Base-by-base conservation (phyloP, 495 filamentous ascomycete genomes). In the Mytilinidion resinicola region DNA sequence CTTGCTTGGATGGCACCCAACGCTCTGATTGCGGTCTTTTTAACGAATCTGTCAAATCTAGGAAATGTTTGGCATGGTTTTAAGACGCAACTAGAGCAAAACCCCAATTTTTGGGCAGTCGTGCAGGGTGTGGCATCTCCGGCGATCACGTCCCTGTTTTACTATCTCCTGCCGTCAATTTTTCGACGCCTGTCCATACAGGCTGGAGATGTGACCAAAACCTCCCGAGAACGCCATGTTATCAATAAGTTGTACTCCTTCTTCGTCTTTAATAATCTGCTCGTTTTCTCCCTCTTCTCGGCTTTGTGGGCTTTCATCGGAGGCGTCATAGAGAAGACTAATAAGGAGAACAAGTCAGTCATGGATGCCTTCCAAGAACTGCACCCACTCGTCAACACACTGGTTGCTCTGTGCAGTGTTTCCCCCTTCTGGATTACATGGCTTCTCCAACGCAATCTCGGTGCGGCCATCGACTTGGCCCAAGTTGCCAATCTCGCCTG, bases 91-190 rank as follows among this genome's bases (percentile, higher is more conserved):
- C 73, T 96, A 9, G 59, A 79, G 12, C 68, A 62, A 0, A 77
- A 95, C 65, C 78, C 77, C 11, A 77, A 72, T 4, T 76, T 82
- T 42, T 96, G 93, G 90, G 85, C 89, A 42, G 78, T 93, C 19
- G 85, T 96, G 42, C 93, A 98, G 70, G 93, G 93, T 87, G 87
- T 98, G 59, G 81, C 84, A 12, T 87, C 93, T n/a, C 93, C 93
- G 1, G 91, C 91, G 7, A 70, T 98, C 49, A 91, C 88, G 12
- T 96, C 93, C 1, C 76, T 93, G 20, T 81, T 96, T 47, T 98
- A 96, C 70, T 78, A 96, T 25, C 77, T 91, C 56, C 82, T 98
- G 11, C 93, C 93, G 14, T 89, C 90, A 66, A 84, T 93, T 66
- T 96, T 97, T 80, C 87, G 93, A 58, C 87, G 84, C 20, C 77